phyloP scores from a whole-genome alignment of 352 stramenopile genomes.

The Pilasporangium apinafurcum region DNA sequence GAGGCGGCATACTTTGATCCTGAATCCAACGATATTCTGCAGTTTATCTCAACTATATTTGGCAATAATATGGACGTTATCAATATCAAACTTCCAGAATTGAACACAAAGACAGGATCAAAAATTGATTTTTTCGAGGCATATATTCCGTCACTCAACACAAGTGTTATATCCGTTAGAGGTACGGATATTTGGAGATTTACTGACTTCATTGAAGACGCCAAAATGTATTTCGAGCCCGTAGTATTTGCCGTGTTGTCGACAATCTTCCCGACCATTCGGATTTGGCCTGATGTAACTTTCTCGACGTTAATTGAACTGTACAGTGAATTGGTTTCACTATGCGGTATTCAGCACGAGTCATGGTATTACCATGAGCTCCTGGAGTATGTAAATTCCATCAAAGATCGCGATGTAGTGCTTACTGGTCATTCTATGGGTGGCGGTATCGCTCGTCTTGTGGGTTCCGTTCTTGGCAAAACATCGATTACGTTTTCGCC shows the following conservation, averaged over 20 bases:
- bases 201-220: constrained; percentile 87
- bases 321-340: constrained; percentile 79
- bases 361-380: constrained; percentile 87
- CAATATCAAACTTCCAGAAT: constrained; percentile 49
- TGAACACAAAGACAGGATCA: constrained; percentile 78
- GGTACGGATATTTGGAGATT: constrained; percentile 88
- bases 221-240: constrained; percentile 89
- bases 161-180: constrained; percentile 81
- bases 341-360: constrained; percentile 86
- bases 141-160: constrained; percentile 71
- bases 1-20: constrained; percentile 88
- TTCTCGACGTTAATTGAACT: constrained; percentile 84
- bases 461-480: constrained; percentile 70
- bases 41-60: constrained; percentile 73
- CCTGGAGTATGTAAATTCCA: constrained; percentile 74
- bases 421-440: constrained; percentile 88
- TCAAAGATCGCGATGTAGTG: constrained; percentile 74
- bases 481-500: constrained; percentile 84
- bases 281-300: constrained; percentile 88
- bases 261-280: constrained; percentile 86
- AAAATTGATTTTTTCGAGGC: constrained; percentile 85
- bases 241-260: constrained; percentile 87
- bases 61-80: constrained; percentile 28
- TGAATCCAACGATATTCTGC: constrained; percentile 57
- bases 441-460: constrained; percentile 78